These are phyloP conservation scores for Trichoderma brevicompactum DNA, from an alignment of 2,329 filamentous ascomycete species.

Conservation along the genomic window DNA sequence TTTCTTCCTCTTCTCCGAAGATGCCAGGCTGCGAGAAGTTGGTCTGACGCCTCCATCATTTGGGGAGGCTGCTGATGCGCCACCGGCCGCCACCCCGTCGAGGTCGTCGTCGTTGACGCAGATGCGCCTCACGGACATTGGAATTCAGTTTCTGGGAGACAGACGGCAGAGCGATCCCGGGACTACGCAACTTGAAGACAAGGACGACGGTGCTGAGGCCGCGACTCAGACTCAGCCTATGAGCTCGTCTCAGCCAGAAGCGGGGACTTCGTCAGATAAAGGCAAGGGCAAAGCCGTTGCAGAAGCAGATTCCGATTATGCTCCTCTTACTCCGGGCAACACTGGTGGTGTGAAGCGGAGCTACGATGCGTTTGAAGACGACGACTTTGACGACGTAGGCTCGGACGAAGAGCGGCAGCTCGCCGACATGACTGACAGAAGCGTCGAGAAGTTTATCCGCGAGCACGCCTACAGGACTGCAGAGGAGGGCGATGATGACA, in stretches of 20 bases:
- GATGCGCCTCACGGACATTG: conserved; percentile 38
- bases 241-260: conserved; percentile 18
- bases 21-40: conserved; percentile 41
- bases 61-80: conserved; percentile 18
- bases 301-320: not conserved
- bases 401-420: conserved; percentile 49
- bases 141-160: conserved; percentile 36
- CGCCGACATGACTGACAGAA: conserved; percentile 43
- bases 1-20: conserved; percentile 53
- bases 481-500: conserved; percentile 34
- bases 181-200: not conserved
- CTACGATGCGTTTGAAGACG: conserved; percentile 36
- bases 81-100: conserved; percentile 27
- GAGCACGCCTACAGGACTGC: conserved; percentile 29
- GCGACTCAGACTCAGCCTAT: not conserved
- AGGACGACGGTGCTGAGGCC: not conserved
- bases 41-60: conserved; percentile 29
- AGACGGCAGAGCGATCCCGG: conserved; percentile 30
- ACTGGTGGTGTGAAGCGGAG: conserved; percentile 38
- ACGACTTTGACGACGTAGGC: conserved; percentile 42
- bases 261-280: not conserved
- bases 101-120: conserved; percentile 40
- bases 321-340: conserved; percentile 21
- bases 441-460: conserved; percentile 36
- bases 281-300: not conserved